Evolutionary conservation across 2,329 filamentous ascomycete genomes (phyloP), one percentile per base, ranked within the genome.

Genomic region (Apiospora saccharicola): DNA sequence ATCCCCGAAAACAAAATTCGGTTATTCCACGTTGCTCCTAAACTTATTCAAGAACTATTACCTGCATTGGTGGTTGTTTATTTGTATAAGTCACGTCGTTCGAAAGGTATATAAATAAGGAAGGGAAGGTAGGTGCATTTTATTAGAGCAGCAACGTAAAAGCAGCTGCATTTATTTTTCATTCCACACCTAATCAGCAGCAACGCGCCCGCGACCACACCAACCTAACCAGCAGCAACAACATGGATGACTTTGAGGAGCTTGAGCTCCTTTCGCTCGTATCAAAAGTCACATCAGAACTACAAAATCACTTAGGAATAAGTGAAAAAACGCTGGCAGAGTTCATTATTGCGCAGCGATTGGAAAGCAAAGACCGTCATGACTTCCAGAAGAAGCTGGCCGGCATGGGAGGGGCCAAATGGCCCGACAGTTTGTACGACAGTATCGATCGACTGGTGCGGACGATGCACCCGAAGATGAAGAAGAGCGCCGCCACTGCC

Each of bases 291-390:
- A 95, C 95, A 19, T 96, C 93, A 24, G 96, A 99, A 83, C 88
- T 99, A 70, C 93, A 97, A 78, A 99, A 99, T 80, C 94, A 99
- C 83, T 84, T 98, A 73, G 94, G 95, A 71, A 91, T 98, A 78
- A 93, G 90, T 81, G 95, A 99, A 84, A 98, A 97, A 83, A 98
- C 94, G 6, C 90, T 99, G 37, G 95, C 96, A 77, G 96, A 99
- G 83, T 99, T 98, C 80, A 91, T 99, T 78, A 98, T 99, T 80
- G 93, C 93, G 74, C 93, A 98, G 81, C 94, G 97, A 78, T 84
- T 92, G 81, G 90, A 95, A 88, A 93, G 91, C 85, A 88, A 86
- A 70, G 89, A 88, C 41, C 86, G 94, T 72, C 83, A 88, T 70
- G 91, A 93, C 41, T 99, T 98, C 85, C 93, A 93, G 84, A 85